Evolutionary conservation across 2,329 filamentous ascomycete species (phyloP).

Genomic region (Rhynchosporium secalis): DNA sequence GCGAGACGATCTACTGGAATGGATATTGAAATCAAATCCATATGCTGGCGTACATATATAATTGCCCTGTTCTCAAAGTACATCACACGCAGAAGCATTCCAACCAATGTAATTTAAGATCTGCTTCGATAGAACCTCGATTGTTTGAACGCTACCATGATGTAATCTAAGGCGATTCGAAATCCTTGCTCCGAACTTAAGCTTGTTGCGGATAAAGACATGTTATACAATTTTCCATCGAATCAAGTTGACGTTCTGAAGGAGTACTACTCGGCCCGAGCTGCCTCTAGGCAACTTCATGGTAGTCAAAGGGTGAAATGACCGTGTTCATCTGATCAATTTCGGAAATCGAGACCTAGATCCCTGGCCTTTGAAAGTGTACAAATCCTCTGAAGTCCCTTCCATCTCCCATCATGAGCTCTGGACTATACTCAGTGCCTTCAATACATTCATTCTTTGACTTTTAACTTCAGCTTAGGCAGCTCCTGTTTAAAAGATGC

Average conservation of each 20-base stretch:
- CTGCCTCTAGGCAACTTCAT: constrained; percentile 2
- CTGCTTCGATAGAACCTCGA: not conserved
- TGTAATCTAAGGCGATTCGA: not conserved
- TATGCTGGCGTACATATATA: too few relatives aligned
- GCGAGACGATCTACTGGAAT: too few relatives aligned
- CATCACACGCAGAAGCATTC: not conserved
- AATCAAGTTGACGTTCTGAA: not conserved
- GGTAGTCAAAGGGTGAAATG: not conserved
- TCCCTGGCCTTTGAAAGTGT: not conserved
- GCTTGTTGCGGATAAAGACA: constrained; percentile 11
- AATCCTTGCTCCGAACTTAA: constrained; percentile 7
- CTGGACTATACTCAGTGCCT: too few relatives aligned
- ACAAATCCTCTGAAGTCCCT: not conserved
- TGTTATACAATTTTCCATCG: not conserved
- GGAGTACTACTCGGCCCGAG: constrained; percentile 6
- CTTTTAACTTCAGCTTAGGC: too few relatives aligned
- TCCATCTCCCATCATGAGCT: not conserved
- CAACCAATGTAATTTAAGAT: not conserved
- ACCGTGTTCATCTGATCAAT: constrained; percentile 2
- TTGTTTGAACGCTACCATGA: not conserved
- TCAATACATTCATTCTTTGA: not conserved
- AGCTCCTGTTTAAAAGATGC: constrained; percentile 25
- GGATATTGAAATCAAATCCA: too few relatives aligned
- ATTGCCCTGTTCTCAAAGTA: too few relatives aligned
- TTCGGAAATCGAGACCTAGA: not conserved